A percentile compares a stretch with the other conserved stretches of the same genome.
Conservation (phyloP, 2,329 filamentous ascomycete species). For the Fusarium ramigenum region DNA sequence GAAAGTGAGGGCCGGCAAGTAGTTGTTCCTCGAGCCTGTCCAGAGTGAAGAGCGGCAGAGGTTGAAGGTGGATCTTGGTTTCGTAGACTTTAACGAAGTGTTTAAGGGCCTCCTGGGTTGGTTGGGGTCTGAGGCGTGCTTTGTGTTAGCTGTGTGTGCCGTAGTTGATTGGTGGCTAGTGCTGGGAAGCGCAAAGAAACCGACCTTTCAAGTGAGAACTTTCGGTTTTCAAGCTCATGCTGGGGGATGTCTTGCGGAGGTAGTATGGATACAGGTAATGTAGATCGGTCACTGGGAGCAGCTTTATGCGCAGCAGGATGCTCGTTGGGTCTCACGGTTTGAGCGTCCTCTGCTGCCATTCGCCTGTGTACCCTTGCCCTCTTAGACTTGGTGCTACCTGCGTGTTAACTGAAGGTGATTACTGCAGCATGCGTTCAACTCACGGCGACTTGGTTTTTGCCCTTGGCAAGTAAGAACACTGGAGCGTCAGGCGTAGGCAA, state of each 20-base stretch:
- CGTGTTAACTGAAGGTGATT: no score
- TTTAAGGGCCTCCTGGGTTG: neutral
- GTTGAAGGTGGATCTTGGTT: neutral
- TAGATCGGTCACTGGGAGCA: accelerated
- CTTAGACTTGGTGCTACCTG: no score
- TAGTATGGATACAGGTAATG: neutral
- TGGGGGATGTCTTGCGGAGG: neutral
- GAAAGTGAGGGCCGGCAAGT: accelerated
- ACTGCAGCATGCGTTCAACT: accelerated
- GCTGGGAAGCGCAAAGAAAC: neutral
- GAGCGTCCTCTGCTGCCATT: neutral
- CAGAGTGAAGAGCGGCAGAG: neutral
- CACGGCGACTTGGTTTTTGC: neutral
- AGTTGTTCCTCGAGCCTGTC: neutral
- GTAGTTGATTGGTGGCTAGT: accelerated
- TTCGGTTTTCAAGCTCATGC: neutral
- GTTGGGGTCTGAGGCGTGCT: neutral
- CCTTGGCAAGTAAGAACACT: neutral
- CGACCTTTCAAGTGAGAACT: neutral
- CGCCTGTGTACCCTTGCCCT: accelerated
- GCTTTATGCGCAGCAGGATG: neutral
- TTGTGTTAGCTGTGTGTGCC: neutral
- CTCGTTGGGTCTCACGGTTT: neutral
- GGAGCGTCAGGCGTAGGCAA: accelerated
- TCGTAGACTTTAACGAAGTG: neutral